A percentile compares a stretch with the other conserved stretches of the same genome.
These are phyloP conservation scores for Brassica cretica DNA, from an alignment of 345 rosid species.

Conservation along the genomic window DNA sequence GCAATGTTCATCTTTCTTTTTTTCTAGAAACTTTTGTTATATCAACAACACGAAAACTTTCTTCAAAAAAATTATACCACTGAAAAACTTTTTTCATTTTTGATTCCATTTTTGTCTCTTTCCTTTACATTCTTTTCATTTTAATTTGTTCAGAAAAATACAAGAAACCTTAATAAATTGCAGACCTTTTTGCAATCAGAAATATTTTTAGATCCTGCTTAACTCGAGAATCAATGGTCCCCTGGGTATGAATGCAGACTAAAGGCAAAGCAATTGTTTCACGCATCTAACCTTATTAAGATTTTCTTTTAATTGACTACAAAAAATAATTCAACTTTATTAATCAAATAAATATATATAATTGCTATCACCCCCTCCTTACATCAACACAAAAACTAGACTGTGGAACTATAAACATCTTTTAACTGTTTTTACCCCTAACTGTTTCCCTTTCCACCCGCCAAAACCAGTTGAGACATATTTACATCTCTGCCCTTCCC, in stretches of 20 bases:
- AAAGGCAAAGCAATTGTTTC: background rate
- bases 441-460: conserved; percentile 32
- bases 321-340: conserved; percentile 3
- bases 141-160: no score
- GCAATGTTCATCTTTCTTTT: background rate
- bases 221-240: conserved; percentile 20
- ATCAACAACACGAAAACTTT: no score
- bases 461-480: conserved; percentile 43
- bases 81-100: no score
- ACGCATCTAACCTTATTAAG: background rate
- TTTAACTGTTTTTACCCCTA: conserved; percentile 9
- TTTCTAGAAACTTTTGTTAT: no score
- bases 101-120: background rate
- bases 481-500: conserved; percentile 38
- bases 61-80: no score
- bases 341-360: conserved; percentile 39
- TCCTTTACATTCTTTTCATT: background rate
- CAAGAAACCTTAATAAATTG: background rate
- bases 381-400: conserved; percentile 18
- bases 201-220: background rate
- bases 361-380: conserved; percentile 31
- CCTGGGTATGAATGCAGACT: background rate
- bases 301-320: background rate
- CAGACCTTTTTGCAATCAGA: background rate
- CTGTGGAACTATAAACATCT: conserved; percentile 28